phyloP scores from a whole-genome alignment of 2,329 filamentous ascomycete species.

The Cercospora sp. region DNA sequence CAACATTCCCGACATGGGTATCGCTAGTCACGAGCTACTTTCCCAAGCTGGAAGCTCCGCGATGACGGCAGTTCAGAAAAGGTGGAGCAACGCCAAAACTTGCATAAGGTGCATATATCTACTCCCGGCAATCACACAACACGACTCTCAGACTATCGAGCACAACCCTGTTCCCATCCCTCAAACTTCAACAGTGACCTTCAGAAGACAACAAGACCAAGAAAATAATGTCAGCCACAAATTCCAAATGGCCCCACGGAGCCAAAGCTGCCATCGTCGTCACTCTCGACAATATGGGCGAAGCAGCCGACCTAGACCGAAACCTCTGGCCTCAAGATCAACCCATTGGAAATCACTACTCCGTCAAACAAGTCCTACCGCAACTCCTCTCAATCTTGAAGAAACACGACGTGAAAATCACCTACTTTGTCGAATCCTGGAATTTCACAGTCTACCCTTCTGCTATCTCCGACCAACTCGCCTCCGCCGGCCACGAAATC shows the following conservation, averaged over 20 bases:
- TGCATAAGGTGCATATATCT: not conserved
- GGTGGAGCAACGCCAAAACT: not conserved
- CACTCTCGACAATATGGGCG: constrained; percentile 41
- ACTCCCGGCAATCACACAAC: not conserved
- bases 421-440: constrained; percentile 40
- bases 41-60: not conserved
- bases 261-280: constrained; percentile 33
- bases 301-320: constrained; percentile 39
- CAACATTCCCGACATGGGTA: not conserved
- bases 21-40: not conserved
- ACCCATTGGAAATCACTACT: constrained; percentile 36
- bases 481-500: constrained; percentile 34
- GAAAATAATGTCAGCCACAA: not conserved
- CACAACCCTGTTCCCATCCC: not conserved
- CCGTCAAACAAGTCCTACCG: constrained; percentile 34
- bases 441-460: constrained; percentile 34
- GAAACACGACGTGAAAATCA: constrained; percentile 33
- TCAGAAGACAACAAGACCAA: not conserved
- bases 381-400: constrained; percentile 32
- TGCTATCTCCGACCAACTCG: constrained; percentile 27
- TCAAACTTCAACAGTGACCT: not conserved
- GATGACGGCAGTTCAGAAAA: not conserved
- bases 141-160: too few relatives aligned
- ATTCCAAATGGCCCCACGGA: constrained; percentile 33
- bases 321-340: constrained; percentile 31